Conservation (phyloP, 257 asterid species). For the Plectranthus barbatus region DNA sequence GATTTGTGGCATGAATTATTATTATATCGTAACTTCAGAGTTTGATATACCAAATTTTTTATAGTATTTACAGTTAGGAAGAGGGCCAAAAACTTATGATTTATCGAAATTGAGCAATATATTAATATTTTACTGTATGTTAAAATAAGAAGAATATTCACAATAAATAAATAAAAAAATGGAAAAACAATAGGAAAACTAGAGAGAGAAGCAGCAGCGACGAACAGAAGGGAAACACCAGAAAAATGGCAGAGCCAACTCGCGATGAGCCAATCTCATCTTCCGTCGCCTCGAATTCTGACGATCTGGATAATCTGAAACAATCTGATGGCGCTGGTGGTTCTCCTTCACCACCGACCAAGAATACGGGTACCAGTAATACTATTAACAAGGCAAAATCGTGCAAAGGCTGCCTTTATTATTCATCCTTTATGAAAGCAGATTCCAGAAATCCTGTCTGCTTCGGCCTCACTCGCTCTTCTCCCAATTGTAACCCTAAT, state of each 20-base stretch:
- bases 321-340: background rate
- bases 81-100: no score
- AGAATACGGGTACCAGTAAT: conserved; percentile 3
- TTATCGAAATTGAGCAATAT: no score
- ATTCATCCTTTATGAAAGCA: conserved; percentile 45
- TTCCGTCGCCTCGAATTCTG: background rate
- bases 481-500: conserved; percentile 46
- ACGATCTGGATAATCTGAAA: conserved; percentile 11
- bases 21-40: no score
- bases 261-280: background rate
- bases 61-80: no score
- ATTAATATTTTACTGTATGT: no score
- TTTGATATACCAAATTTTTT: no score
- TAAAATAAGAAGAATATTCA: no score
- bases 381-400: conserved; percentile 38
- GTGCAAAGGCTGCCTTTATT: conserved; percentile 64
- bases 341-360: conserved; percentile 7
- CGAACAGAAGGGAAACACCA: background rate
- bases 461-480: conserved; percentile 62
- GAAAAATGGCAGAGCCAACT: background rate
- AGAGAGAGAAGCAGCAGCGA: background rate
- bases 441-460: conserved; percentile 55
- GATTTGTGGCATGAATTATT: no score
- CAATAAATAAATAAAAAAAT: no score
- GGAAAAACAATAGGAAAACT: no score